Percentiles rank a stretch among this genome's conserved stretches.
Evolutionary conservation across 1,139 yeast species (phyloP).

Genomic region (Hyphopichia burtonii): DNA sequence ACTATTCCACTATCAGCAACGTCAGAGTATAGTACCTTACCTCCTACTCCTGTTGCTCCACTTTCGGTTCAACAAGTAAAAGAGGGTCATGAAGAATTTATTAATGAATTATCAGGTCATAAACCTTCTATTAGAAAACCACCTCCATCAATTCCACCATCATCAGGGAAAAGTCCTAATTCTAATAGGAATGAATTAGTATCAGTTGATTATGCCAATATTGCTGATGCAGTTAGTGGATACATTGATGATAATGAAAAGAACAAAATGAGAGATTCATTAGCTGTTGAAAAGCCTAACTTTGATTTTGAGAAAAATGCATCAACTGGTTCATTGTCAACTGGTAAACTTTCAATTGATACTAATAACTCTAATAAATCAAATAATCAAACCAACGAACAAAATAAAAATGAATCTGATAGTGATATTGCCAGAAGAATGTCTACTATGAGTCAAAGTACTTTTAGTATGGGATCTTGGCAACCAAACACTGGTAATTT

Average conservation of each 20-base stretch:
- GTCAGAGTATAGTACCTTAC: slow-evolving; percentile 6
- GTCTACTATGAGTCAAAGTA: slow-evolving; percentile 37
- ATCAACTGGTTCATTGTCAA: slow-evolving; percentile 41
- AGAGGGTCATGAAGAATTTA: slow-evolving; percentile 28
- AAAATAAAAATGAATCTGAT: slow-evolving; percentile 9
- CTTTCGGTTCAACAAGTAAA: slow-evolving; percentile 20
- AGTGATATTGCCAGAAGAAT: slow-evolving; percentile 24
- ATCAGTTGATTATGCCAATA: slow-evolving; percentile 25
- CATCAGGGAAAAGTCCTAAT: slow-evolving; percentile 6
- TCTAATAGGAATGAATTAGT: slow-evolving; percentile 16
- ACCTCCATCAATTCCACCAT: slow-evolving; percentile 20
- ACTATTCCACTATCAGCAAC: not conserved
- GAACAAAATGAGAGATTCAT: slow-evolving; percentile 4
- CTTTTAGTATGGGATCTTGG: slow-evolving; percentile 53
- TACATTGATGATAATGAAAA: slow-evolving; percentile 16
- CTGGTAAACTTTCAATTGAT: slow-evolving; percentile 32
- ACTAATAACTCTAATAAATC: slow-evolving; percentile 4
- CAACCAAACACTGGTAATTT: slow-evolving; percentile 49
- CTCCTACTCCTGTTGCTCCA: slow-evolving; percentile 33
- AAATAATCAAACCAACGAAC: not conserved
- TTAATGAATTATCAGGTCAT: slow-evolving; percentile 28
- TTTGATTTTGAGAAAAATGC: not conserved
- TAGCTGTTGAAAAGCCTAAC: not conserved
- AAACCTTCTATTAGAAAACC: slow-evolving; percentile 37
- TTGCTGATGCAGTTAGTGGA: slow-evolving; percentile 27